Evolutionary conservation across 176 grass and related monocot species (phyloP), one percentile per base, ranked within the genome.

Genomic region (Musa itinerans): DNA sequence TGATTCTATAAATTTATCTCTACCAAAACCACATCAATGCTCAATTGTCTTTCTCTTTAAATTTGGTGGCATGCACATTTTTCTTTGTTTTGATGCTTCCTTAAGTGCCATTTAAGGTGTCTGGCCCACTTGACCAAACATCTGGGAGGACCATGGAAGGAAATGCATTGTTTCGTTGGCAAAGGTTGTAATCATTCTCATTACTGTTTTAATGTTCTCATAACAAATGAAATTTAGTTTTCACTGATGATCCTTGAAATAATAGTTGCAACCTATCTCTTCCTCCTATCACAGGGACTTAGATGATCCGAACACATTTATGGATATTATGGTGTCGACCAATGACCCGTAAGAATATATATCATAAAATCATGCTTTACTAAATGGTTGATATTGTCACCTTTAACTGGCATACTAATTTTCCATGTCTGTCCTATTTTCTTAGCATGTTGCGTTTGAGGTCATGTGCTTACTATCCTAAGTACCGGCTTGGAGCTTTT

Each of bases 101-200:
- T 91, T 89, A 87, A 91, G 81, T 59, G 78, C 6, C 34, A 13
- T 48, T 70, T 64, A 52, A 98, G 90, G 80, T 93, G 25, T 84
- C 86, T 87, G 82, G 82, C 58, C 83, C 80, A 51, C 75, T 78
- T 73, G 82, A 87, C 83, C 58, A 83, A 73, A 85, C 71, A 71
- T 56, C 75, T 76, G 84, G 75, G 80, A 89, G 72, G 69, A 82
- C 74, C 81, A 75, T 93, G 29, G 89, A 93, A 81, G 90, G 84
- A 74, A 83, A 93, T 76, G 94, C 94, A 25, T 65, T 89, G 23
- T 98, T 98, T 87, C 88, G 84, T 73, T 98, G 94, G 94, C 94
- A 93, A 74, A 91, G 81, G 94, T 87, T 73, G 12, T 49, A 81
- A 24, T 54, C 80, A 53, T 75, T 87, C 63, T 49, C 34, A 49